Evolutionary conservation across 108 stramenopile genomes (phyloP), one percentile per base, ranked within the genome.

Genomic region (Skeletonema costatum): DNA sequence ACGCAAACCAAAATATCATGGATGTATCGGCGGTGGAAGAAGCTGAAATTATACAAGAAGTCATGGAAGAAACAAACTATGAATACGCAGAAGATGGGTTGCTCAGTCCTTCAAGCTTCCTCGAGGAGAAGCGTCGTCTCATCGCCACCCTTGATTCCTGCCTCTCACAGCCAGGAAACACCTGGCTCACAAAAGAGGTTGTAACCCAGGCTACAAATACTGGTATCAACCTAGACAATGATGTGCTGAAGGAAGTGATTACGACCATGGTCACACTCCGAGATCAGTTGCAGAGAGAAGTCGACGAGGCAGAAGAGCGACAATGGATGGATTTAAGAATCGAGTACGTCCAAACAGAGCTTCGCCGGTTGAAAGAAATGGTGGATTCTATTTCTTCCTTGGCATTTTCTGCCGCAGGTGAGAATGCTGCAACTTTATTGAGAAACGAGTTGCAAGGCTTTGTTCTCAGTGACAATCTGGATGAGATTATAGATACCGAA

Each of bases 161-260:
- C 51, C 76, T 90, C 12, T 78, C 78, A 41, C 81, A 80, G 25
- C 89, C 89, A 14, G 78, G 84, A 64, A 51, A 85, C 30, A 88
- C 87, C 11, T 90, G 89, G 89, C 75, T 90, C 13, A 84, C 75
- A 12, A 71, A 68, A 64, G 80, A 86, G 2, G 67, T 84, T 13
- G 78, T 82, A 7, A 63, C 65, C 19, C 53, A 69, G 51, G 80
- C 71, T 21, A 71, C 76, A 41, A 66, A 69, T 35, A 75, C 58
- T 64, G 81, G 69, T 25, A 63, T 84, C 58, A 66, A 74, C 17
- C 59, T 87, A 13, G 75, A 88, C 63, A 74, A 71, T 35, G 44
- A 64, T 51, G 39, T 66, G 10, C 67, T 86, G 29, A 51, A 71
- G 59, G 69, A 86, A 62, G 81, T 87, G n/a, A 86, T 88, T 42